Evolutionary conservation across 108 stramenopile genomes (phyloP).

Genomic region (Cyclotella sp.): DNA sequence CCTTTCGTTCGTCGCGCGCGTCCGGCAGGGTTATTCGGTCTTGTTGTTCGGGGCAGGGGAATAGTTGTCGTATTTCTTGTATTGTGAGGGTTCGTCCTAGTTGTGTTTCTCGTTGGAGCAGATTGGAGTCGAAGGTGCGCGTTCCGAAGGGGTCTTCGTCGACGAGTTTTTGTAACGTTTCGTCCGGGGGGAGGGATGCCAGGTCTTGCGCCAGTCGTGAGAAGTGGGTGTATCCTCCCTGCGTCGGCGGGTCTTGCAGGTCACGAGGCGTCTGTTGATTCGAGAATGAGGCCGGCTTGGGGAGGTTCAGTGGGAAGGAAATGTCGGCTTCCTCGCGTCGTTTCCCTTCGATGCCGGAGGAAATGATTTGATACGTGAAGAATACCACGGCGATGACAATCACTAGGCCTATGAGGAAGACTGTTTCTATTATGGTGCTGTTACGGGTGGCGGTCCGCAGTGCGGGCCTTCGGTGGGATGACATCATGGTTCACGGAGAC

Average conservation of each 20-base stretch:
- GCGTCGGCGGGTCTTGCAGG: background rate
- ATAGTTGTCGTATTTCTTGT: conserved; percentile 62
- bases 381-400: conserved; percentile 27
- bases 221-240: conserved; percentile 31
- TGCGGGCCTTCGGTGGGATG: conserved; percentile 20
- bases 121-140: conserved; percentile 60
- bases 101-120: conserved; percentile 63
- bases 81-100: conserved; percentile 40
- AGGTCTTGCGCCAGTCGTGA: conserved; percentile 55
- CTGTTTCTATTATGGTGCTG: conserved; percentile 39
- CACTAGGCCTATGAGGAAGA: conserved; percentile 45
- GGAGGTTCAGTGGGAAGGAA: conserved; percentile 11
- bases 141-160: conserved; percentile 76
- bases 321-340: background rate
- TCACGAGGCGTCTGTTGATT: background rate
- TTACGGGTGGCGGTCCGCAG: conserved; percentile 44
- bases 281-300: background rate
- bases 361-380: conserved; percentile 36
- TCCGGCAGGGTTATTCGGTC: conserved; percentile 82
- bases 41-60: conserved; percentile 66
- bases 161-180: conserved; percentile 54
- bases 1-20: conserved; percentile 60
- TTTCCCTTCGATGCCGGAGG: conserved; percentile 8
- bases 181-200: conserved; percentile 54
- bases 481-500: conserved; percentile 1